These are phyloP conservation scores for Paramyrothecium sp. DNA, from an alignment of 2,329 filamentous ascomycete genomes.

Conservation along the genomic window DNA sequence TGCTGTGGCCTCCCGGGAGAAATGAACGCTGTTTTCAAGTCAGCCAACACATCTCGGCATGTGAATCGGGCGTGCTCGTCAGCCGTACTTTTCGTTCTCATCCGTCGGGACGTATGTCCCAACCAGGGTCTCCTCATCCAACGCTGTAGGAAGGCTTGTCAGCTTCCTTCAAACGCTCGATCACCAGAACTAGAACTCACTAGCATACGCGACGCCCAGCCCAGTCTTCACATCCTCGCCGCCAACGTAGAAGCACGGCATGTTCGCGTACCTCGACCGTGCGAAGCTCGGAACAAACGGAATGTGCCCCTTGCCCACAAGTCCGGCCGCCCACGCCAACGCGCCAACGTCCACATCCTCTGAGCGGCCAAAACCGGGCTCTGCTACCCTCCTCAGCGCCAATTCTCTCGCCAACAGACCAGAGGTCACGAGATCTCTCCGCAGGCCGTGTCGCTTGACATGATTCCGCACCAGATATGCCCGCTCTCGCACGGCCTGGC, in stretches of 20 bases:
- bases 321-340: conserved; percentile 35
- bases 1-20: conserved; percentile 14
- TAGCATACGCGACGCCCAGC: conserved; percentile 40
- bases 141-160: conserved; percentile 17
- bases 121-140: conserved; percentile 31
- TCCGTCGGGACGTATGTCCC: conserved; percentile 43
- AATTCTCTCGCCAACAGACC: conserved; percentile 25
- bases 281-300: conserved; percentile 28
- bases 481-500: conserved; percentile 20
- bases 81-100: conserved; percentile 35
- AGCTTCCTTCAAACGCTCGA: too few species aligned
- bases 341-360: conserved; percentile 23
- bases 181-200: conserved; percentile 29
- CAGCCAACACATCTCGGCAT: background rate
- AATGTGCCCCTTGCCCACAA: conserved; percentile 39
- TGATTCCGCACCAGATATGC: conserved; percentile 31
- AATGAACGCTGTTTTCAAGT: conserved; percentile 13
- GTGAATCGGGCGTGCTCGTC: background rate
- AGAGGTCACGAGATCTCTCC: conserved; percentile 28
- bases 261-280: conserved; percentile 25
- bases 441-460: conserved; percentile 34
- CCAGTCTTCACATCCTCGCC: conserved; percentile 36
- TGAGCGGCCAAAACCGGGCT: conserved; percentile 15
- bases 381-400: conserved; percentile 10
- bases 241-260: conserved; percentile 39